Evolutionary conservation across 257 asterid species (phyloP), one percentile per base, ranked within the genome.

Genomic region (Ajuga chamaepitys): DNA sequence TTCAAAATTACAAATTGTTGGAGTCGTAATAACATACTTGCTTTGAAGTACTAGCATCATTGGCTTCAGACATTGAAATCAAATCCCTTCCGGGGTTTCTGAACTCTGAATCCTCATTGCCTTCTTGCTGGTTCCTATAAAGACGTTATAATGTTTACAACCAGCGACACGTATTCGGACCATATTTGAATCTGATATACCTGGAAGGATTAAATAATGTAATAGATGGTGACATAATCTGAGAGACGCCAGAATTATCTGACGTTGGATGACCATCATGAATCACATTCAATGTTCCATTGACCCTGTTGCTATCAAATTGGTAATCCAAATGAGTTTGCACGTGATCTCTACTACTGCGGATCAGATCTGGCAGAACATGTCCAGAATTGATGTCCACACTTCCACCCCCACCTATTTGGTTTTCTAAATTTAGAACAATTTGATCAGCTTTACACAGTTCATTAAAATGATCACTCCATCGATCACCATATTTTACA

Each of bases 121-220:
- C 84, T 62, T 83, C 96, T 64, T 76, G 84, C 40, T 72, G 94
- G 70, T 79, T 84, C 79, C 98, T 89, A 62, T 63, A 68, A 70
- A 68, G 40, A 61, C 70, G 74, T 64, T 66, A 18, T 45, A 22
- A 22, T 65, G 65, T 50, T 67, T 10, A 64, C 51, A 47, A 63
- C 61, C 60, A 70, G 57, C 22, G 41, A 68, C 44, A 62, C 44
- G 68, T 64, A 18, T 59, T 24, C 10, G 5, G 37, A 71, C 60
- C 47, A 66, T 35, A 37, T 9, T 52, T 32, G 67, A 24, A 40
- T 72, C 37, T 64, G 70, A 71, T 18, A 30, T 85, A 89, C 98
- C 97, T 85, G 80, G 78, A 68, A 66, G 95, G 78, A 50, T 79
- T 71, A 73, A 80, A 80, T 53, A 84, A 70, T 46, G 86, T 59